phyloP scores from a whole-genome alignment of 305 asterid genomes.

The Rubia tinctorum region DNA sequence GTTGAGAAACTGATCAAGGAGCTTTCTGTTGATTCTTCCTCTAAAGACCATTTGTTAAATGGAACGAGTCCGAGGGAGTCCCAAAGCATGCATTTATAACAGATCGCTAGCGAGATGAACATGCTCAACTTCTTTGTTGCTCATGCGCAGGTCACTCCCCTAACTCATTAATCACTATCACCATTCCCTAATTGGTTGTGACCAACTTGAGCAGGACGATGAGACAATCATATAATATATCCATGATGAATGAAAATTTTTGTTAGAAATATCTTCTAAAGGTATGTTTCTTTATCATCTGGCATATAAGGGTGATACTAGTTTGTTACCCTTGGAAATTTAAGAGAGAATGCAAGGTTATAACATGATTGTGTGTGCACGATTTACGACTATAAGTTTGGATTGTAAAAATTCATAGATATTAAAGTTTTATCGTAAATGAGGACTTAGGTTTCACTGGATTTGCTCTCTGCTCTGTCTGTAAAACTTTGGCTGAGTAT shows the following conservation, averaged over 20 bases:
- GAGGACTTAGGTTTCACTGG: no score
- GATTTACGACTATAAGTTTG: no score
- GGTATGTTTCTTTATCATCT: slow-evolving; percentile 35
- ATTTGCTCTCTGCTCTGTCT: no score
- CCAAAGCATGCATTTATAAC: slow-evolving; percentile 92
- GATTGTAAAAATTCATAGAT: no score
- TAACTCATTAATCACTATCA: background rate
- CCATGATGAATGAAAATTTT: slow-evolving; percentile 76
- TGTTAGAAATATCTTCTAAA: slow-evolving; percentile 77
- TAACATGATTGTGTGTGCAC: no score
- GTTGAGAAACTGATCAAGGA: slow-evolving; percentile 92
- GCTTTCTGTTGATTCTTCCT: slow-evolving; percentile 66
- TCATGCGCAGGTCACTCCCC: slow-evolving; percentile 66
- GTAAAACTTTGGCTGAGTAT: no score
- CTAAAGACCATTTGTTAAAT: slow-evolving; percentile 53
- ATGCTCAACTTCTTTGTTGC: slow-evolving; percentile 79
- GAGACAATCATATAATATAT: slow-evolving; percentile 56
- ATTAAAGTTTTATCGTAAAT: no score
- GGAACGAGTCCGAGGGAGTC: slow-evolving; percentile 85
- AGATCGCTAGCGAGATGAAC: slow-evolving; percentile 98
- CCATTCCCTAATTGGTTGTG: slow-evolving; percentile 1
- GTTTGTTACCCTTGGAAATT: no score
- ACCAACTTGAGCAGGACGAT: slow-evolving; percentile 82
- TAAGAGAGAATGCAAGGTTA: no score
- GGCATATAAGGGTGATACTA: no score